Conservation (phyloP, 208 protist species). For the Phytomonas sp. region DNA sequence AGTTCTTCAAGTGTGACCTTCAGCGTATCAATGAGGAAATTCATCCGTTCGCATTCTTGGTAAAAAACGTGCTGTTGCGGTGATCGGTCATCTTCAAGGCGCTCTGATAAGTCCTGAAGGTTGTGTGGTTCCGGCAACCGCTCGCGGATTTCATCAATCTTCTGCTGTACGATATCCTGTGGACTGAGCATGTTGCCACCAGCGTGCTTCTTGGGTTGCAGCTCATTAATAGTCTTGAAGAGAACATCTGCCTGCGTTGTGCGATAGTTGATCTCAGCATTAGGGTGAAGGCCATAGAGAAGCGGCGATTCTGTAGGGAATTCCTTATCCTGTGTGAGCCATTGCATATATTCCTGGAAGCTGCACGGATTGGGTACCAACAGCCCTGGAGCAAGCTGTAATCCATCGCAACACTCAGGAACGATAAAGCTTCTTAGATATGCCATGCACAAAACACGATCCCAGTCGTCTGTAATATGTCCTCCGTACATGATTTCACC, state of each 20-base stretch:
- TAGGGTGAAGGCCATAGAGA: slow-evolving; percentile 97
- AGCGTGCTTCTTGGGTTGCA: slow-evolving; percentile 91
- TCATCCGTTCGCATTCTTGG: slow-evolving; percentile 98
- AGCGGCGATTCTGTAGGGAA: slow-evolving; percentile 93
- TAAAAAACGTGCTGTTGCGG: slow-evolving; percentile 97
- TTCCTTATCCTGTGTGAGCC: slow-evolving; percentile 83
- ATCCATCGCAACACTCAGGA: slow-evolving; percentile 84
- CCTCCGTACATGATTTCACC: slow-evolving; percentile 99
- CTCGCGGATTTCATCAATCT: slow-evolving; percentile 89
- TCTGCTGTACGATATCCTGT: slow-evolving; percentile 89
- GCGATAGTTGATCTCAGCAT: slow-evolving; percentile 98
- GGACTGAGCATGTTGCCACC: slow-evolving; percentile 82
- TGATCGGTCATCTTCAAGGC: slow-evolving; percentile 93
- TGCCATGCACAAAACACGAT: slow-evolving; percentile 95
- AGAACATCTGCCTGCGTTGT: slow-evolving; percentile 93
- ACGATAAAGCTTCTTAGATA: slow-evolving; percentile 92
- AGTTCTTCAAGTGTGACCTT: slow-evolving; percentile 93
- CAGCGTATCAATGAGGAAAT: slow-evolving; percentile 91
- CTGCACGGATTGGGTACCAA: slow-evolving; percentile 66
- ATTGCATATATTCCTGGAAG: slow-evolving; percentile 94
- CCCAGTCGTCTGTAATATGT: slow-evolving; percentile 98
- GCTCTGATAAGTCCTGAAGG: slow-evolving; percentile 87
- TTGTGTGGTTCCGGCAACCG: slow-evolving; percentile 89
- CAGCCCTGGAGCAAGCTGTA: slow-evolving; percentile 93
- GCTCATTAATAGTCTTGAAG: slow-evolving; percentile 95